phyloP scores from a whole-genome alignment of 2,329 filamentous ascomycete genomes.

The Talaromyces sp. region DNA sequence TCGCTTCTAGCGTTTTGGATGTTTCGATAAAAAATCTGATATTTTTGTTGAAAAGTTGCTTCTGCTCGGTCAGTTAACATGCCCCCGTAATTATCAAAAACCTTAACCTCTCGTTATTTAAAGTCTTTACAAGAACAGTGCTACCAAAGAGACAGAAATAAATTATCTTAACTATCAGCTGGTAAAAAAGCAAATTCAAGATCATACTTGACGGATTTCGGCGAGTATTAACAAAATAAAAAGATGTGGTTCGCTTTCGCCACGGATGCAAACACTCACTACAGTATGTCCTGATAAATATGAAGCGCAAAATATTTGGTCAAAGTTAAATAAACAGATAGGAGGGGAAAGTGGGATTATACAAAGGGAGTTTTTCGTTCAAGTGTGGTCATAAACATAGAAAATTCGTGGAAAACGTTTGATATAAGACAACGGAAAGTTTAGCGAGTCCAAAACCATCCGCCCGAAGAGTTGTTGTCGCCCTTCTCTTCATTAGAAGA shows the following conservation, averaged over 20 bases:
- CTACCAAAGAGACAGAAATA: background rate
- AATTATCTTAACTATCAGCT: background rate
- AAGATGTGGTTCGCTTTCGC: background rate
- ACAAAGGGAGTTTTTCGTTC: background rate
- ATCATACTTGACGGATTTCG: background rate
- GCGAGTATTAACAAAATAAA: background rate
- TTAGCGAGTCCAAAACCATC: conserved; percentile 14
- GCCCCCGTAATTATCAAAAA: background rate
- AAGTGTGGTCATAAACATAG: background rate
- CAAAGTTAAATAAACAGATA: background rate
- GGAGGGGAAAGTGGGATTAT: background rate
- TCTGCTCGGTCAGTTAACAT: background rate
- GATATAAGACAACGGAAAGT: background rate
- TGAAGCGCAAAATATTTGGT: background rate
- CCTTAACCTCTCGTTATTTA: background rate
- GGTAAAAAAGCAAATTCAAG: background rate
- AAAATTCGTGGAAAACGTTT: background rate
- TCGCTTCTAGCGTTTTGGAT: background rate
- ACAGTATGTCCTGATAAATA: background rate
- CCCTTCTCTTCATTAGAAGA: background rate
- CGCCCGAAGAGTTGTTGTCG: background rate
- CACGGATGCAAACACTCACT: background rate
- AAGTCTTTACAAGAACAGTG: background rate
- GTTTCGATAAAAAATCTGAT: background rate
- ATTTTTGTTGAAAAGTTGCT: background rate